Evolutionary conservation across 345 rosid genomes (phyloP).

Genomic region (Brassica juncea): DNA sequence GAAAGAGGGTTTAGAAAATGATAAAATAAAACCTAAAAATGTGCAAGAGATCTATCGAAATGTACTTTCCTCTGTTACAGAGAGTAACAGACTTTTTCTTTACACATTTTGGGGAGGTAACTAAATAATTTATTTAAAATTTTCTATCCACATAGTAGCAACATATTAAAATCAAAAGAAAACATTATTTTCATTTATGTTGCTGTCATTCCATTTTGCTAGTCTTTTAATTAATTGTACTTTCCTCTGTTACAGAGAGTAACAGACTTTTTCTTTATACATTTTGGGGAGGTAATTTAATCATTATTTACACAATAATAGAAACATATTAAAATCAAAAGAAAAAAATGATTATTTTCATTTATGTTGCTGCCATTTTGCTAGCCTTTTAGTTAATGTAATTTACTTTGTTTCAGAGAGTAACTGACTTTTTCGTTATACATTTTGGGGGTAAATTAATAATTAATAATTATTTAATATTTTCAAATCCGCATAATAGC

Average conservation of each 20-base stretch:
- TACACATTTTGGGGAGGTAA: background rate
- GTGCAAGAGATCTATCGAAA: background rate
- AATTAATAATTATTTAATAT: background rate
- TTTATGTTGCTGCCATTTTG: background rate
- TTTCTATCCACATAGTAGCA: background rate
- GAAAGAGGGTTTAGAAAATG: background rate
- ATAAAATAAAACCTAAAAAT: background rate
- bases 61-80: background rate
- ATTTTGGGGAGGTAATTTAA: background rate
- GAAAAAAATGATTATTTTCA: background rate
- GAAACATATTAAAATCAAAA: background rate
- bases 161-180: background rate
- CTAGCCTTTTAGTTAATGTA: background rate
- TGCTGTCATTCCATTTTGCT: background rate
- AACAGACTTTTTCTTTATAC: background rate
- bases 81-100: background rate
- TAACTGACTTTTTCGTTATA: background rate
- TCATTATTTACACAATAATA: background rate
- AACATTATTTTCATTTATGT: background rate
- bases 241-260: background rate
- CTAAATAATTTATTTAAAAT: background rate
- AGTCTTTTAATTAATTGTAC: background rate
- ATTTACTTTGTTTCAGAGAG: background rate
- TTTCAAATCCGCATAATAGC: background rate
- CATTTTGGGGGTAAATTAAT: background rate